Percentiles rank a stretch among this genome's conserved stretches.
These are phyloP conservation scores for Mrakia gelida DNA, from an alignment of 768 basidiomycete species.

Conservation along the genomic window DNA sequence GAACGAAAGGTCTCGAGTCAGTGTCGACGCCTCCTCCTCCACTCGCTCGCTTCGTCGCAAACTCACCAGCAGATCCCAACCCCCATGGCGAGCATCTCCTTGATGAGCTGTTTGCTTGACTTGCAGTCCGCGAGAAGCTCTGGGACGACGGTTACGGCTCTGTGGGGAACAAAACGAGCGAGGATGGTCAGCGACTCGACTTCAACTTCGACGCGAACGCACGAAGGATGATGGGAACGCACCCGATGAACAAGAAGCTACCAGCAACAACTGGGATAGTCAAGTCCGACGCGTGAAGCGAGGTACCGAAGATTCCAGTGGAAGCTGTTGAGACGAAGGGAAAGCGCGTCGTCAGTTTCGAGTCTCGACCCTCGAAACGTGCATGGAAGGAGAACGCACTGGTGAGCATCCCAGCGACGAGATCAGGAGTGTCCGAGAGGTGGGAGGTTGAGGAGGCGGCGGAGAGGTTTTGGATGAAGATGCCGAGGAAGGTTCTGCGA, in stretches of 20 bases:
- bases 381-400: slow-evolving; percentile 33
- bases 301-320: slow-evolving; percentile 75
- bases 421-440: slow-evolving; percentile 48
- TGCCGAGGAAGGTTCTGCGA: slow-evolving; percentile 56
- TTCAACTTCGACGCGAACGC: too few relatives aligned
- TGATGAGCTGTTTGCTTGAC: slow-evolving; percentile 78
- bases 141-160: slow-evolving; percentile 45
- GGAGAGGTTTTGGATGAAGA: slow-evolving; percentile 72
- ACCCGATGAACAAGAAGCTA: slow-evolving; percentile 81
- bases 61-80: slow-evolving; percentile 21
- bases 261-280: slow-evolving; percentile 73
- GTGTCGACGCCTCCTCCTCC: slow-evolving; percentile 31
- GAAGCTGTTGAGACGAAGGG: slow-evolving; percentile 46
- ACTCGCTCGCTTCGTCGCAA: background rate
- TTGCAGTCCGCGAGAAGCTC: slow-evolving; percentile 76
- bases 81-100: slow-evolving; percentile 59
- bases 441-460: slow-evolving; percentile 43
- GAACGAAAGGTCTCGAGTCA: slow-evolving; percentile 30
- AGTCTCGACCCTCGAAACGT: too few relatives aligned
- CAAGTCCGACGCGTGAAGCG: slow-evolving; percentile 69
- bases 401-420: slow-evolving; percentile 72
- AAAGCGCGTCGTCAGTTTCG: background rate
- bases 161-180: slow-evolving; percentile 81
- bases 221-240: background rate
- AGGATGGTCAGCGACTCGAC: slow-evolving; percentile 44